These are phyloP conservation scores for Aspergillus ellipticus DNA, from an alignment of 495 filamentous ascomycete species.

Conservation along the genomic window DNA sequence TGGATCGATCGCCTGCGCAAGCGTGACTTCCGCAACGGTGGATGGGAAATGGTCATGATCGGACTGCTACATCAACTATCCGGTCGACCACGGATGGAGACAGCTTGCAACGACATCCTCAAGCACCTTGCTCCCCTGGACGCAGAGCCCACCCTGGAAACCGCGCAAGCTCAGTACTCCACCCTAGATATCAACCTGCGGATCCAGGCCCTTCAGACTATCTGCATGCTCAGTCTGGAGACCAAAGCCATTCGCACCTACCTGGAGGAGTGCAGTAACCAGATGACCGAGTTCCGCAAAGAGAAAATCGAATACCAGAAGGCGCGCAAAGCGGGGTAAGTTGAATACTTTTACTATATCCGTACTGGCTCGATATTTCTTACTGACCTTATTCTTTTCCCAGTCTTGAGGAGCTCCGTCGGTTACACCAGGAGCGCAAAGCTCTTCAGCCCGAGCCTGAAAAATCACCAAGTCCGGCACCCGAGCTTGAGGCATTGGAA, in stretches of 20 bases:
- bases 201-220: conserved; percentile 74
- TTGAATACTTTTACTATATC: conserved; percentile 22
- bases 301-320: conserved; percentile 92
- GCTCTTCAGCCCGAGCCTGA: conserved; percentile 67
- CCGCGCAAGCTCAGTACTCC: conserved; percentile 65
- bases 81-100: conserved; percentile 61
- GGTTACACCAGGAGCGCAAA: conserved; percentile 83
- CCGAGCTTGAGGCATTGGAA: conserved; percentile 51
- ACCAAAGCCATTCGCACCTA: conserved; percentile 81
- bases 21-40: conserved; percentile 84
- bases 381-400: conserved; percentile 19
- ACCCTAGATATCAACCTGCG: conserved; percentile 78
- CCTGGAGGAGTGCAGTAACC: conserved; percentile 83
- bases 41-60: conserved; percentile 87
- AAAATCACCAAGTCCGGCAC: conserved; percentile 60
- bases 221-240: conserved; percentile 81
- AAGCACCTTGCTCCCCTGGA: conserved; percentile 73
- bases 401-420: conserved; percentile 78
- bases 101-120: conserved; percentile 75
- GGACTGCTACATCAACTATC: conserved; percentile 84
- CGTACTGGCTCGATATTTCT: conserved; percentile 12
- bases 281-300: conserved; percentile 91
- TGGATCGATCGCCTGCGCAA: conserved; percentile 83
- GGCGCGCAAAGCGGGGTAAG: conserved; percentile 77
- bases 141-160: conserved; percentile 66